phyloP scores from a whole-genome alignment of 139 green algal genomes.

The Picochlorum costavermella region DNA sequence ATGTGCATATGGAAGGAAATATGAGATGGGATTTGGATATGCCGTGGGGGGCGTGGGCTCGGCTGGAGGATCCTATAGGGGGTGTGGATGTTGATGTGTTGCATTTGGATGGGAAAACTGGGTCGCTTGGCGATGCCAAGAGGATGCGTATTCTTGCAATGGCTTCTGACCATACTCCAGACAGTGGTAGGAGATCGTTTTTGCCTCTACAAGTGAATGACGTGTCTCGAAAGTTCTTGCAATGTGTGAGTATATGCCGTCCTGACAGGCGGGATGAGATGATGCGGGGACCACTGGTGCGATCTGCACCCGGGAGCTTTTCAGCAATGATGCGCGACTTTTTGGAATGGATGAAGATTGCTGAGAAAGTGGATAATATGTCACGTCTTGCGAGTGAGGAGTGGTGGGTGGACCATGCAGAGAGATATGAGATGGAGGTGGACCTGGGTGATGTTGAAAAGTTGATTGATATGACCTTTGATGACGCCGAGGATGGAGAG shows the following conservation, averaged over 20 bases:
- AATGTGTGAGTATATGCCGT: background rate
- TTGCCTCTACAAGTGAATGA: background rate
- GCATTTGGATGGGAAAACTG: background rate
- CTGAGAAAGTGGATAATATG: background rate
- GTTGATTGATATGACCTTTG: background rate
- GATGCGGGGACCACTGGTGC: too few species aligned
- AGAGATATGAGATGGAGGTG: constrained; percentile 9
- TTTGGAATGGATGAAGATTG: background rate
- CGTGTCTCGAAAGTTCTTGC: background rate
- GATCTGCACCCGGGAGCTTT: background rate
- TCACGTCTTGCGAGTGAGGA: background rate
- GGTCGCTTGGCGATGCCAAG: background rate
- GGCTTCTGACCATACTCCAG: constrained; percentile 9
- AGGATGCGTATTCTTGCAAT: constrained; percentile 5
- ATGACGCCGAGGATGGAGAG: background rate
- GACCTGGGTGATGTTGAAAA: constrained; percentile 5
- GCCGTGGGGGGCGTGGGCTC: constrained; percentile 59
- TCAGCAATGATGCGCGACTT: background rate
- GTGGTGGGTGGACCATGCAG: constrained; percentile 25
- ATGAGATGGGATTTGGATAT: constrained; percentile 44
- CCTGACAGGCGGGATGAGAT: too few species aligned
- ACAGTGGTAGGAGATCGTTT: constrained; percentile 14
- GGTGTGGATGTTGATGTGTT: constrained; percentile 2
- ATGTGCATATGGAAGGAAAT: background rate
- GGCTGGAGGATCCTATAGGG: constrained; percentile 34